phyloP scores from a whole-genome alignment of 2,329 filamentous ascomycete genomes.

The Chalaropsis thielavioides region DNA sequence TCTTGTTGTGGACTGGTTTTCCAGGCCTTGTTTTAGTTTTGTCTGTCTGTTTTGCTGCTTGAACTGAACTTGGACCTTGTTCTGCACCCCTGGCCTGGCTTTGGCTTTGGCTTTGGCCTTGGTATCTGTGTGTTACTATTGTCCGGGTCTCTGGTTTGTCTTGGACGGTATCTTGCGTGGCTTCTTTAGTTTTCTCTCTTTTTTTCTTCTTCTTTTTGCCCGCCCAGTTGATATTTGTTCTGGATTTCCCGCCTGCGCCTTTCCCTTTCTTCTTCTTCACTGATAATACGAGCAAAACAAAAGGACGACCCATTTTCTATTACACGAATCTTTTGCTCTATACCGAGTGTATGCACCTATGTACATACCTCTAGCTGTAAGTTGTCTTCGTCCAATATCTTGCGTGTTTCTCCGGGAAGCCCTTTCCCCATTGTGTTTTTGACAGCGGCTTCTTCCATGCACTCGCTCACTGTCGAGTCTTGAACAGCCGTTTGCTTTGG shows the following conservation, averaged over 20 bases:
- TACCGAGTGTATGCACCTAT: not conserved
- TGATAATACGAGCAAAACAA: no score
- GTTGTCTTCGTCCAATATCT: not conserved
- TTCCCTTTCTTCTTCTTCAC: no score
- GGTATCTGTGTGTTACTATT: not conserved
- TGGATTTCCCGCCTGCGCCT: no score
- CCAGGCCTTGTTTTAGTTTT: no score
- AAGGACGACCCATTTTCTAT: no score
- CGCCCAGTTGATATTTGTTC: no score
- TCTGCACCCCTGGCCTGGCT: not conserved
- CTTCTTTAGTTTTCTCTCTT: not conserved
- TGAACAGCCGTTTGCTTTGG: no score
- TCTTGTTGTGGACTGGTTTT: not conserved
- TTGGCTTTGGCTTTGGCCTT: not conserved
- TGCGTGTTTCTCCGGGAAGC: no score
- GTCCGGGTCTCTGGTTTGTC: not conserved
- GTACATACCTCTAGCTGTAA: not conserved
- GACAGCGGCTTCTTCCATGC: no score
- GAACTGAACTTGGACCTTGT: not conserved
- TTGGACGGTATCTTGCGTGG: not conserved
- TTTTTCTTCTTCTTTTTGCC: not conserved
- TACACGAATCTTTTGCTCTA: no score
- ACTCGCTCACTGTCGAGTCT: no score
- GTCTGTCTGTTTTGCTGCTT: not conserved
- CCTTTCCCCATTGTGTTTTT: no score